phyloP scores from a whole-genome alignment of 2,329 filamentous ascomycete genomes.

The Sclerotinia trifoliorum region DNA sequence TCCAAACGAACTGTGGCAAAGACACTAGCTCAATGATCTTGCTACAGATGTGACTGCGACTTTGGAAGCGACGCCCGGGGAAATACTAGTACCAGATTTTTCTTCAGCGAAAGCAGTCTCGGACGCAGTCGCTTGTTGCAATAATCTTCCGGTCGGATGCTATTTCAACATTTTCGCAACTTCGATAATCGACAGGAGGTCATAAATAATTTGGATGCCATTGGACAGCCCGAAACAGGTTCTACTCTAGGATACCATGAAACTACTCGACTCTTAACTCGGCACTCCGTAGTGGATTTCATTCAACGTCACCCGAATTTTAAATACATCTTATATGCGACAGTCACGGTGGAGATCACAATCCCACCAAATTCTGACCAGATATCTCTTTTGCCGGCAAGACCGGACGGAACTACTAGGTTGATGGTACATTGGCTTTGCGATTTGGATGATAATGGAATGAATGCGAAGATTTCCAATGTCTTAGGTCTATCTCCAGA shows the following conservation, averaged over 20 bases:
- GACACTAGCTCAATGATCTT: no score
- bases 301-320: neutral
- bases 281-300: neutral
- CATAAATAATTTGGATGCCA: neutral
- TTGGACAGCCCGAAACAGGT: neutral
- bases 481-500: neutral
- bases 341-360: no score
- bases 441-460: neutral
- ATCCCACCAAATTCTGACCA: neutral
- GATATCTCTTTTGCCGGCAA: neutral
- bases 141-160: fast-evolving
- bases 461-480: neutral
- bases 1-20: no score
- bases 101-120: neutral
- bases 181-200: no score
- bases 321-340: neutral
- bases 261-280: neutral
- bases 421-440: neutral
- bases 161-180: neutral
- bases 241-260: neutral
- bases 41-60: no score
- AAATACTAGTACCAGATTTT: neutral
- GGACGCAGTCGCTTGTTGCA: neutral
- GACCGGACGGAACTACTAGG: no score
- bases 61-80: no score